Conservation (phyloP, 371 early-diverging fungal genomes). For the Mortierella polycephala region DNA sequence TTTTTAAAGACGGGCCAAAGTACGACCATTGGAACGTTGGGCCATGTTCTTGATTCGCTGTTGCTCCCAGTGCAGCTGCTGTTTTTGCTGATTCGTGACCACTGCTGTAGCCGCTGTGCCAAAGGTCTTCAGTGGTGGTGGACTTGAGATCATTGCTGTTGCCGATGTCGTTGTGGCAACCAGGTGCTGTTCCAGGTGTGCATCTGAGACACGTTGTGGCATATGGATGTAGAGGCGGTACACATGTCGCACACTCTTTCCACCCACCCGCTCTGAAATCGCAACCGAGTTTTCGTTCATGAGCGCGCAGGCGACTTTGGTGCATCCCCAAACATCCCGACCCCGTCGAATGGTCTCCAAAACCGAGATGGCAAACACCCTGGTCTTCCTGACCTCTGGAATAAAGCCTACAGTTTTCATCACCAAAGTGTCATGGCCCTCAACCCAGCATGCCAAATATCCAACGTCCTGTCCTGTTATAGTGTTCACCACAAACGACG, state of each 20-base stretch:
- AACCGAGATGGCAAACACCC: slow-evolving; percentile 23
- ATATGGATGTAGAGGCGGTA: slow-evolving; percentile 40
- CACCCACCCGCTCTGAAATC: slow-evolving; percentile 17
- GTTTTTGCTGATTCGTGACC: background rate
- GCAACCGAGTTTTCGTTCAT: slow-evolving; percentile 27
- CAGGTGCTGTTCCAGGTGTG: background rate
- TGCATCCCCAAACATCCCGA: slow-evolving; percentile 38
- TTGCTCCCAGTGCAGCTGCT: background rate
- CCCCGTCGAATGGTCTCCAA: slow-evolving; percentile 29
- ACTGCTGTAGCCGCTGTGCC: background rate
- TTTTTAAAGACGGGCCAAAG: no score
- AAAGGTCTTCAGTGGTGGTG: background rate
- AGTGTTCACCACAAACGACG: slow-evolving; percentile 29
- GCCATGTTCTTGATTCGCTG: background rate
- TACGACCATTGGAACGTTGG: no score
- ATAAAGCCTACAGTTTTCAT: slow-evolving; percentile 43
- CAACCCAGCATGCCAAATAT: slow-evolving; percentile 44
- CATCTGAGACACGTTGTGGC: background rate
- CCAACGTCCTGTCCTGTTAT: slow-evolving; percentile 41
- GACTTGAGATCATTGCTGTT: background rate
- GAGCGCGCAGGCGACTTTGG: slow-evolving; percentile 23
- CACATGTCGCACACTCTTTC: slow-evolving; percentile 27
- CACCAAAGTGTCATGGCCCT: slow-evolving; percentile 30
- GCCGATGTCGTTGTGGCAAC: background rate
- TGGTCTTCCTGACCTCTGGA: slow-evolving; percentile 17